Conservation (phyloP, 805 yeast genomes). For the Pichia thaimueangensis region DNA sequence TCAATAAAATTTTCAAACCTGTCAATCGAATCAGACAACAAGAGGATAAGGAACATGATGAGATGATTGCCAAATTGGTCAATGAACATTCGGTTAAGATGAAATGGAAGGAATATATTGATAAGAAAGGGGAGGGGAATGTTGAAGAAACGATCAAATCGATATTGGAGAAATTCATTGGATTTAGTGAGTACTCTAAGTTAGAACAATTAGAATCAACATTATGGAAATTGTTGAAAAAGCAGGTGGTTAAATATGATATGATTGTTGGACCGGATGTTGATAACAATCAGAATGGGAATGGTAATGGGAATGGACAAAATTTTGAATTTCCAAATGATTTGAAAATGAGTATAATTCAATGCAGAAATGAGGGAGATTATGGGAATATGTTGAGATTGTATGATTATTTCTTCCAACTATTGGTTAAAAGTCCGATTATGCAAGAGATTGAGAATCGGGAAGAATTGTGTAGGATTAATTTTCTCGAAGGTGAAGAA, state of each 20-base stretch:
- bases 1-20: too few relatives aligned
- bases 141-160: background rate
- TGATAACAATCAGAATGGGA: background rate
- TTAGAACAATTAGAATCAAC: constrained; percentile 16
- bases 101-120: background rate
- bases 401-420: constrained; percentile 7
- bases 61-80: background rate
- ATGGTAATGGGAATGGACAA: background rate
- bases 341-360: background rate
- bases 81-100: background rate
- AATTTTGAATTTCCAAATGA: constrained; percentile 2
- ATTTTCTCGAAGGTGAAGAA: background rate
- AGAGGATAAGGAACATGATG: background rate
- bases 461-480: background rate
- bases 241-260: constrained; percentile 19
- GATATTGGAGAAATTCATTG: constrained; percentile 13
- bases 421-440: constrained; percentile 1
- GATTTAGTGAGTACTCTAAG: constrained; percentile 14
- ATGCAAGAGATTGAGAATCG: background rate
- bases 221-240: constrained; percentile 14
- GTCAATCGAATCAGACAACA: background rate
- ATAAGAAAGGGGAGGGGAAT: background rate
- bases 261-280: constrained; percentile 11
- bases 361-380: constrained; percentile 6
- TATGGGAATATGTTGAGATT: background rate